A percentile compares a stretch with the other conserved stretches of the same genome.
Conservation (phyloP, 805 yeast genomes). For the Kregervanrija delftensis region DNA sequence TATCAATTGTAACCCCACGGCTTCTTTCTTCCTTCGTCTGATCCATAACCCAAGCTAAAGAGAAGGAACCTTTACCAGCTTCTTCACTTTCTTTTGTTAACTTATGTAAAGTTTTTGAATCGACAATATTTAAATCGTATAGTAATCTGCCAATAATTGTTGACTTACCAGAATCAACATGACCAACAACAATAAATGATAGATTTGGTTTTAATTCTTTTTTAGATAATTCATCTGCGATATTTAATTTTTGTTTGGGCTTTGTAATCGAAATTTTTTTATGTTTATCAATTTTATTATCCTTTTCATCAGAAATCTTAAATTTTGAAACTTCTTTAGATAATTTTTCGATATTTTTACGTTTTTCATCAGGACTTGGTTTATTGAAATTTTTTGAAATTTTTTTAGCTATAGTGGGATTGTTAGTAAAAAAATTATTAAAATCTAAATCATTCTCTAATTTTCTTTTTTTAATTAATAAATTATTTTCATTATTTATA, state of each 20-base stretch:
- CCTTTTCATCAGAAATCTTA: conserved; percentile 4
- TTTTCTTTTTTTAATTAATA: neutral
- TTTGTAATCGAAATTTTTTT: conserved; percentile 25
- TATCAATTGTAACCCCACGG: conserved; percentile 76
- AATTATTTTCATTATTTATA: neutral
- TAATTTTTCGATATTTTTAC: conserved; percentile 18
- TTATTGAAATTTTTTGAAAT: conserved; percentile 48
- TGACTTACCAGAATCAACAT: conserved; percentile 82
- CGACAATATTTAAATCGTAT: conserved; percentile 61
- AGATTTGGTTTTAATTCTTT: conserved; percentile 44
- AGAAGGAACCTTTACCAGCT: conserved; percentile 71
- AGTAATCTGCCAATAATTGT: conserved; percentile 71
- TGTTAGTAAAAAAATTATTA: conserved; percentile 31
- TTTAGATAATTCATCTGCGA: conserved; percentile 31
- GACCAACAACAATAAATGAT: conserved; percentile 79
- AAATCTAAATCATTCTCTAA: neutral
- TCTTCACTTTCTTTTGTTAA: conserved; percentile 57
- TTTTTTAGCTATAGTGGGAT: conserved; percentile 29
- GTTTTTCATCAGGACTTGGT: conserved; percentile 78
- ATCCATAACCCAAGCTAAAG: conserved; percentile 82
- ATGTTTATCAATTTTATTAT: conserved; percentile 2
- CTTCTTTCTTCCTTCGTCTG: conserved; percentile 70
- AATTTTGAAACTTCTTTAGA: conserved; percentile 20
- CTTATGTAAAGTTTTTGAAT: conserved; percentile 55
- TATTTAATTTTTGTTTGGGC: conserved; percentile 38